Conservation (phyloP, 2,329 filamentous ascomycete species). For the Gremmenia infestans region DNA sequence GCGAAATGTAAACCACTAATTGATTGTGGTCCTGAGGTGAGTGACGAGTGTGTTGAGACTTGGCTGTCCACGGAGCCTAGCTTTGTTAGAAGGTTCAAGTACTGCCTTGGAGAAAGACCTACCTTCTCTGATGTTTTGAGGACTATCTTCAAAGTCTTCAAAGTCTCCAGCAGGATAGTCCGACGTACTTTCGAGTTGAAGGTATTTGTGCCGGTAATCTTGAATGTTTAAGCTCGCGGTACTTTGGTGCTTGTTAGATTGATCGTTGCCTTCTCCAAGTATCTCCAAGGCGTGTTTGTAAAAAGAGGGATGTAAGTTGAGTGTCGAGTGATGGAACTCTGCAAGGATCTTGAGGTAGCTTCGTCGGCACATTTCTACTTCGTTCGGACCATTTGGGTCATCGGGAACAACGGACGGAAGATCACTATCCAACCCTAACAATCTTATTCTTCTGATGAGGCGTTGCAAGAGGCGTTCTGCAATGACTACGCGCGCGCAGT, state of each 20-base stretch:
- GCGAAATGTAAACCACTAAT: too few species aligned
- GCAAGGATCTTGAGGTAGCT: conserved; percentile 16
- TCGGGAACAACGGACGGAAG: neutral
- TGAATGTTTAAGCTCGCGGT: neutral
- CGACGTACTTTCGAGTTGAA: conserved; percentile 6
- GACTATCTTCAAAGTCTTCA: neutral
- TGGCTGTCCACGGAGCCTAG: neutral
- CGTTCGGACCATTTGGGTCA: neutral
- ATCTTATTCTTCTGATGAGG: conserved; percentile 5
- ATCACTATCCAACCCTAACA: neutral
- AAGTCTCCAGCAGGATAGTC: neutral
- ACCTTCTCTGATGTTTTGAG: neutral
- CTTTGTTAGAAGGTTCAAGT: neutral
- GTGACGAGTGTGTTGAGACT: neutral
- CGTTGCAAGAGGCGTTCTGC: conserved; percentile 14
- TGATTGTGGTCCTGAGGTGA: too few species aligned
- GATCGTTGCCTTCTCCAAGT: conserved; percentile 8
- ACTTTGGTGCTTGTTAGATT: neutral
- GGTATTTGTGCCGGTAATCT: conserved; percentile 16
- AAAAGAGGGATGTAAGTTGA: conserved; percentile 10
- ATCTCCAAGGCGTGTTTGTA: conserved; percentile 20
- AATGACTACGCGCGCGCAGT: conserved; percentile 15
- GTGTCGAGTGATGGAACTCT: conserved; percentile 12
- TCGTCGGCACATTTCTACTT: conserved; percentile 2
- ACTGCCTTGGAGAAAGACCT: neutral